Base-by-base conservation (phyloP, 2,329 filamentous ascomycete species). In the Talaromyces pinophilus region DNA sequence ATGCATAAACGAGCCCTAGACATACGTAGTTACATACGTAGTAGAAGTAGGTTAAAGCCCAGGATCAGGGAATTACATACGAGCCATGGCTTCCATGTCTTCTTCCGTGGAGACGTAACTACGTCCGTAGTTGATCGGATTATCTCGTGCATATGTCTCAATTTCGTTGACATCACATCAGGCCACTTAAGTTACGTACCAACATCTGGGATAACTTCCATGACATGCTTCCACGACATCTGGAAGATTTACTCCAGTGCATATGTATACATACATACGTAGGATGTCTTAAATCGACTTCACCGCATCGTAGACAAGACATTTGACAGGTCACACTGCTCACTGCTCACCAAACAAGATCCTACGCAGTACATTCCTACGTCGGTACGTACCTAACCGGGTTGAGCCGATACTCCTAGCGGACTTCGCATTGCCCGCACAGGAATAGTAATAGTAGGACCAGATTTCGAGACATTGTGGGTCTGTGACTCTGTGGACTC, bases 401-500 rank as follows among this genome's bases (percentile, higher is more conserved):
- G 11, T 17, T 15, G 8, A 52, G 48, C 48, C 48, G 48, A 30
- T 22, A 50, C 13, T 50, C 22, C 19, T 22, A 50, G 10, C 1
- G 10, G 22, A 28, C 25, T 28, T 50, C 13, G 22, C 8, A 28
- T 50, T 17, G 48, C 5, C 46, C 2, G 4, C 25, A 8, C 22
- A 28, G 25, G 48, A 3, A 17, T 52, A 52, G 46, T 25, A 48
- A 19, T 7, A 25, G 33, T 35, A 10, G 11, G 48, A 52, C 13
- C 6, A 17, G 48, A 38, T 55, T 55, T 19, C 30, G 52, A 55
- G 52, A 55, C 52, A 55, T 35, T 35, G 52, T 55, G 52, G 52
- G 30, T 35, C 52, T 19, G 3, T 35, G 3, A 33, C n/a, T 33
- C 25, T 25, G 25, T 25, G 25, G 30, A 33, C 7, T 54, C 15